These are phyloP conservation scores for Cyamopsis tetragonoloba DNA, from an alignment of 306 rosid genomes.

Conservation along the genomic window DNA sequence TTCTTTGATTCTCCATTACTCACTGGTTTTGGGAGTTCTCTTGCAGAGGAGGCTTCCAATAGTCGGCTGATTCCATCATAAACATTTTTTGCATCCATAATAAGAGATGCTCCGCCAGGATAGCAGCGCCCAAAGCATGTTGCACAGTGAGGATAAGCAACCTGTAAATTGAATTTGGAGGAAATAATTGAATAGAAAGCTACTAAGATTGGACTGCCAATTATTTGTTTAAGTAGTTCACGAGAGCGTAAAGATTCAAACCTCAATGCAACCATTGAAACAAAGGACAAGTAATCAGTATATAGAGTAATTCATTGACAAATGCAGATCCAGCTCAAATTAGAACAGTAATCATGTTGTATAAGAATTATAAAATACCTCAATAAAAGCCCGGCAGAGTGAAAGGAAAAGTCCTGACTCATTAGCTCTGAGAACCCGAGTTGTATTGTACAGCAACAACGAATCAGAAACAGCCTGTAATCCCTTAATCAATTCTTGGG, in stretches of 20 bases:
- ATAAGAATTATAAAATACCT: slow-evolving; percentile 41
- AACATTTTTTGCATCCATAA: slow-evolving; percentile 68
- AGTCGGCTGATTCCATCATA: slow-evolving; percentile 74
- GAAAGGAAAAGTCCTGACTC: slow-evolving; percentile 95
- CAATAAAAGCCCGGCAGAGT: slow-evolving; percentile 88
- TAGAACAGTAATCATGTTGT: not conserved
- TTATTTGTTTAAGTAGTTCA: not conserved
- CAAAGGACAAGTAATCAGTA: not conserved
- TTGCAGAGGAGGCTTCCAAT: slow-evolving; percentile 57
- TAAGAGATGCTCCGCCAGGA: slow-evolving; percentile 66
- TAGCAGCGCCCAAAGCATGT: slow-evolving; percentile 95
- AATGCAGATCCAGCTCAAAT: slow-evolving; percentile 5
- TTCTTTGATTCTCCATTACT: slow-evolving; percentile 42
- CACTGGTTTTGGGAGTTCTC: slow-evolving; percentile 64
- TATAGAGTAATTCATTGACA: not conserved
- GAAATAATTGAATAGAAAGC: slow-evolving; percentile 8
- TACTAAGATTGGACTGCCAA: not conserved
- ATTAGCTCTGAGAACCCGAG: slow-evolving; percentile 68
- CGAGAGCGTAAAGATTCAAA: not conserved
- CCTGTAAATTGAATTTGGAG: slow-evolving; percentile 41
- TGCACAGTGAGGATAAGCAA: slow-evolving; percentile 84
- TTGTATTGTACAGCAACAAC: slow-evolving; percentile 75
- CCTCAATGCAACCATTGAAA: not conserved
- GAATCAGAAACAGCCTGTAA: slow-evolving; percentile 75
- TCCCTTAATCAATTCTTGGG: slow-evolving; percentile 82